Conservation (phyloP, 2,329 filamentous ascomycete genomes). For the Taxawa tesnikishii region DNA sequence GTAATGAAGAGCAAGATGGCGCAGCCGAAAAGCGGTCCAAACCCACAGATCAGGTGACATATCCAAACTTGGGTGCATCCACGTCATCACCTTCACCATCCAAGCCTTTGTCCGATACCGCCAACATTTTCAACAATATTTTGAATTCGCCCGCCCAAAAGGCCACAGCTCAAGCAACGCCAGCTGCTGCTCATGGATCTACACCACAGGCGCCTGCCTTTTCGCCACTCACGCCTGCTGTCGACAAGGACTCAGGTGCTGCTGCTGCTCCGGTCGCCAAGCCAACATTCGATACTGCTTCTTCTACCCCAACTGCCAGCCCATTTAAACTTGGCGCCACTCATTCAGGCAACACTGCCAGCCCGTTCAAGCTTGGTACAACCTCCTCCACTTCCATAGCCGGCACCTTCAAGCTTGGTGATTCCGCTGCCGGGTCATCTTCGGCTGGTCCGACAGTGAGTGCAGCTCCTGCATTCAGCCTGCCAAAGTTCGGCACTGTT, state of each 20-base stretch:
- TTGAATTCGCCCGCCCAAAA: conserved; percentile 5
- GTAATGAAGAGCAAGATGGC: conserved; percentile 2
- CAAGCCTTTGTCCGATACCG: conserved; percentile 7
- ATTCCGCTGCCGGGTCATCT: conserved; percentile 1
- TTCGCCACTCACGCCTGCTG: conserved; percentile 1
- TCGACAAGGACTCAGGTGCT: conserved; percentile 3
- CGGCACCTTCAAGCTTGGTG: not conserved
- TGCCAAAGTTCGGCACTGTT: conserved; percentile 6
- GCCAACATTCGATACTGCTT: not conserved
- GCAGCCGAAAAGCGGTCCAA: conserved; percentile 5
- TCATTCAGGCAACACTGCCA: not conserved
- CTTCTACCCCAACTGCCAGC: conserved; percentile 1
- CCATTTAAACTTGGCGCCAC: conserved; percentile 2
- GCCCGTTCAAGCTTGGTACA: conserved; percentile 4
- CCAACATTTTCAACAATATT: conserved; percentile 8
- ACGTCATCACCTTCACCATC: conserved; percentile 3
- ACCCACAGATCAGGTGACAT: not conserved
- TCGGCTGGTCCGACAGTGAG: not conserved
- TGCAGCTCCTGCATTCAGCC: not conserved
- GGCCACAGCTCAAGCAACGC: not conserved
- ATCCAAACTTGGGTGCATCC: not conserved
- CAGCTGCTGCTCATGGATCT: not conserved
- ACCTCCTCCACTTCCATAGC: not conserved
- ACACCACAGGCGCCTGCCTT: not conserved
- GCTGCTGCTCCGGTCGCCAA: not conserved